Percentiles rank a stretch among this genome's conserved stretches.
Conservation (phyloP, 2,329 filamentous ascomycete species). For the Paecilomyces dactylethromorphus region DNA sequence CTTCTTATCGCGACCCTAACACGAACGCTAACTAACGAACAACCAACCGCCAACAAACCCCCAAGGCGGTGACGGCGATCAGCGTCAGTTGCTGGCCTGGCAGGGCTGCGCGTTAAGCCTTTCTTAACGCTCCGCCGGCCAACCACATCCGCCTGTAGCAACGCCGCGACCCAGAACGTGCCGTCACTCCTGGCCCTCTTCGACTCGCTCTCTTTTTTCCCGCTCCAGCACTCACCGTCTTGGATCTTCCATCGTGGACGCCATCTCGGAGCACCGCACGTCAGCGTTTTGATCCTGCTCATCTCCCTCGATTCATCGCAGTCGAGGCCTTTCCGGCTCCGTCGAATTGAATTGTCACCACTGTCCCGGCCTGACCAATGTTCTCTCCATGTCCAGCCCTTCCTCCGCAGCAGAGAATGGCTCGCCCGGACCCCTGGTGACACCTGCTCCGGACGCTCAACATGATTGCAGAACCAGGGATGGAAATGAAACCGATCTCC, state of each 20-base stretch:
- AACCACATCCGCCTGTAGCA: not conserved
- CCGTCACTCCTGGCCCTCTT: not conserved
- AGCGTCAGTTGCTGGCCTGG: not conserved
- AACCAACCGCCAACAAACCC: too few relatives aligned
- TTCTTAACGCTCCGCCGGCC: not conserved
- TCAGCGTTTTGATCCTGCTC: not conserved
- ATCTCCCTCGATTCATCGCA: not conserved
- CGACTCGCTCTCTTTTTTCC: not conserved
- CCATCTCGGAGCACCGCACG: not conserved
- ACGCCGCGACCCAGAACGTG: not conserved
- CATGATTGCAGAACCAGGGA: constrained; percentile 28
- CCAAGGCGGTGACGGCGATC: not conserved
- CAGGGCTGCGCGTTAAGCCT: not conserved
- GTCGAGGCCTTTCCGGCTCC: not conserved
- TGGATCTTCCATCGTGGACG: not conserved
- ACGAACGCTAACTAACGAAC: too few relatives aligned
- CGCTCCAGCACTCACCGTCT: not conserved
- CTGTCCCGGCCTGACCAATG: constrained; percentile 39
- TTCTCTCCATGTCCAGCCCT: constrained; percentile 46
- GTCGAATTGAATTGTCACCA: not conserved
- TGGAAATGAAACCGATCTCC: constrained; percentile 18
- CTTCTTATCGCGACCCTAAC: too few relatives aligned
- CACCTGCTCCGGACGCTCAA: constrained; percentile 35
- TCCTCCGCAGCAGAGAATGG: constrained; percentile 36
- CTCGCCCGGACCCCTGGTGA: constrained; percentile 38